Base-by-base conservation (phyloP, 2,329 filamentous ascomycete species). In the Arachnopeziza araneosa region DNA sequence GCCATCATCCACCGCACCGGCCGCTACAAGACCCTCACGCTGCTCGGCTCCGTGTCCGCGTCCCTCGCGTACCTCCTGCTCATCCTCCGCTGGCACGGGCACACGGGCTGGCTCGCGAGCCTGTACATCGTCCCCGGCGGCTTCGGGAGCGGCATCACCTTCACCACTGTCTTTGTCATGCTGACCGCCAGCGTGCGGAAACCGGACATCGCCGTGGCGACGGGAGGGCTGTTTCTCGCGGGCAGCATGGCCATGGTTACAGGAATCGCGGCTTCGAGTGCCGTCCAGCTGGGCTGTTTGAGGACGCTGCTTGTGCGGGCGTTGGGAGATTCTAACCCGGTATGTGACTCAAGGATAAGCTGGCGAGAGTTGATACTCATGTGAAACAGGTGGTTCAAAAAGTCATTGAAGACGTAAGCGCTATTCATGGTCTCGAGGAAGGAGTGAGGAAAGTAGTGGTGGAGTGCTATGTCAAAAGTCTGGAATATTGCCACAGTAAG, bases 61-160 rank as follows among this genome's bases (percentile, higher is more conserved):
- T 77, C 79, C 0, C 57, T 79, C 0, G 76, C 79, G 6, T 87
- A 87, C 61, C 53, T 75, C 0, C 71, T 85, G 0, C 77, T 88
- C 2, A 70, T 82, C 9, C 67, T 84, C 1, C 75, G 79, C 23
- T 89, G 86, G 87, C 77, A 81, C 12, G 86, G 84, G 0, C 63
- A 83, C 32, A 87, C 83, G 0, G 78, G 77, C 8, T 77, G 78
- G 65, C 73, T 73, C 61, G 82, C 86, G 63, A 83, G 82, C 0
- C 68, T 88, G 0, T 84, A 85, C 60, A 85, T 88, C 24, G 73
- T 85, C 5, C 84, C 84, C 0, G 67, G 82, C 1, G 81, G 82
- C 0, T 75, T 84, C 56, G 81, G 80, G 0, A 77, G 77, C 0
- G 81, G 81, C 0, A 74, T 81, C 36, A 72, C 76, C 0, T 70